Percentiles rank a stretch among this genome's conserved stretches.
Conservation (phyloP, 768 basidiomycete genomes). For the Filobasidium wieringae region DNA sequence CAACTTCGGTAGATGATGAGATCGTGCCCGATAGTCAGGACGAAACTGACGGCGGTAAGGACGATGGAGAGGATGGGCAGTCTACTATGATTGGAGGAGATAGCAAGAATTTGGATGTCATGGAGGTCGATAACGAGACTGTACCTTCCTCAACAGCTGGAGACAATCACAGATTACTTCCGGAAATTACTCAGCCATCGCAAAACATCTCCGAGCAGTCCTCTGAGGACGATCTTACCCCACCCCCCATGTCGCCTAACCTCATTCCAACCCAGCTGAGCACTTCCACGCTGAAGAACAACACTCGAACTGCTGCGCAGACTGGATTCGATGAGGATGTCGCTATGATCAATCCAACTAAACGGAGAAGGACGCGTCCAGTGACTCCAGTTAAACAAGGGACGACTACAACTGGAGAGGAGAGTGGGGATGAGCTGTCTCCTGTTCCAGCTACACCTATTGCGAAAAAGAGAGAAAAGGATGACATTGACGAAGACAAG, state of each 20-base stretch:
- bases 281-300: neutral
- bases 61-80: neutral
- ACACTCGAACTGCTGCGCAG: neutral
- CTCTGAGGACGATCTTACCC: neutral
- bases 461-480: neutral
- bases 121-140: neutral
- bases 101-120: slow-evolving; percentile 1
- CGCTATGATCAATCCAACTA: neutral
- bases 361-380: neutral
- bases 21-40: neutral
- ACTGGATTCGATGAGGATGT: neutral
- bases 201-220: neutral
- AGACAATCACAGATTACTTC: neutral
- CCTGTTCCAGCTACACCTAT: neutral
- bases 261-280: neutral
- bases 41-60: neutral
- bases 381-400: neutral
- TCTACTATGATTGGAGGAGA: no score
- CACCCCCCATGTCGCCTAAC: neutral
- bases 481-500: slow-evolving; percentile 3
- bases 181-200: neutral
- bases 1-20: no score
- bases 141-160: neutral
- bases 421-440: neutral
- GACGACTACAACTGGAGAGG: neutral